A percentile compares a stretch with the other conserved stretches of the same genome.
phyloP scores from a whole-genome alignment of 148 eudicot genomes.

The Rheum nobile region DNA sequence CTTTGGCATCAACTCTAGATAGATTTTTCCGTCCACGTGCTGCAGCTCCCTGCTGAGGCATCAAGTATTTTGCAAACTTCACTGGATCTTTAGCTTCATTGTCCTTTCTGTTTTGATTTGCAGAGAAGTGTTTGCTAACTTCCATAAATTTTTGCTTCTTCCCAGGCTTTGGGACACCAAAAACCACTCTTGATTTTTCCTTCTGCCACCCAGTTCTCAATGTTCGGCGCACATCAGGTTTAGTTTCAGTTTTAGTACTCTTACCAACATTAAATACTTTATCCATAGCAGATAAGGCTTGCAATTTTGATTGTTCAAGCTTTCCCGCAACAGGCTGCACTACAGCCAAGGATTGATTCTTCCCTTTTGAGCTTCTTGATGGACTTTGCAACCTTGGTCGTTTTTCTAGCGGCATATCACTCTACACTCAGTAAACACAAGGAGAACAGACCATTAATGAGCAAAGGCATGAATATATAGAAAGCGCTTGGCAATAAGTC shows the following conservation, averaged over 20 bases:
- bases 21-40: conserved; percentile 43
- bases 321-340: conserved; percentile 17
- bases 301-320: conserved; percentile 31
- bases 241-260: conserved; percentile 29
- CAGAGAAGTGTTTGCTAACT: conserved; percentile 79
- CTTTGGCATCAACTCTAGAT: conserved; percentile 43
- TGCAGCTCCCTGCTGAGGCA: conserved; percentile 56
- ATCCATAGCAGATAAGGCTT: conserved; percentile 46
- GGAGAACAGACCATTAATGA: too few relatives aligned
- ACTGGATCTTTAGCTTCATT: conserved; percentile 33
- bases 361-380: conserved; percentile 27
- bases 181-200: conserved; percentile 61
- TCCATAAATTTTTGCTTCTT: conserved; percentile 88
- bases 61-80: conserved; percentile 37
- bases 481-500: background rate
- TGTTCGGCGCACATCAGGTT: conserved; percentile 39
- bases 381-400: conserved; percentile 47
- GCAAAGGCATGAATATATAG: background rate
- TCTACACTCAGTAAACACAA: conserved; percentile 21
- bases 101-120: conserved; percentile 38
- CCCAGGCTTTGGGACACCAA: conserved; percentile 94
- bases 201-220: conserved; percentile 56
- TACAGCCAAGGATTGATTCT: conserved; percentile 11
- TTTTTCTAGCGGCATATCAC: conserved; percentile 69
- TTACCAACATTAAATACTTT: conserved; percentile 63